A percentile compares a stretch with the other conserved stretches of the same genome.
Conservation (phyloP, 2,329 filamentous ascomycete genomes). For the Bipolaris gigantea region DNA sequence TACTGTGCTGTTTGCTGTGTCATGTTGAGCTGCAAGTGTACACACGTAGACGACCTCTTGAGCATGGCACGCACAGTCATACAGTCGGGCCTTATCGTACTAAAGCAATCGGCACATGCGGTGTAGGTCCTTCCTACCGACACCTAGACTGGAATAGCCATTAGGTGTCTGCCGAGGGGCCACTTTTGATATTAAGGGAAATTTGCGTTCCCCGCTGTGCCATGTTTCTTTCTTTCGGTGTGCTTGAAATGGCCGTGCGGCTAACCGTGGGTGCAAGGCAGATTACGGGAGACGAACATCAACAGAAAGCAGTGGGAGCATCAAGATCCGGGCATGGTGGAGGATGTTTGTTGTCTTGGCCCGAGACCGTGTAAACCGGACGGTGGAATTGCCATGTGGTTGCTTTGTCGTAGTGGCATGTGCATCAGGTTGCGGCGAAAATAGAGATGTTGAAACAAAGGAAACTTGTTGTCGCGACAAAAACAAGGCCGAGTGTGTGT, state of each 20-base stretch:
- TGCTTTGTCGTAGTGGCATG: neutral
- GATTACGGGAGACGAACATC: neutral
- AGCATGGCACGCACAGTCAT: neutral
- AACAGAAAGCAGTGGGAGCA: neutral
- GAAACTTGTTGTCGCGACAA: neutral
- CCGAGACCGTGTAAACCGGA: neutral
- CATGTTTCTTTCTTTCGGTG: neutral
- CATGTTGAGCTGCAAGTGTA: neutral
- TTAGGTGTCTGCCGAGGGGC: neutral
- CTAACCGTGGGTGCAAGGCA: neutral
- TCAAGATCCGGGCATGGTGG: neutral
- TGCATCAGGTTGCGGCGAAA: neutral
- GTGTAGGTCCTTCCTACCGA: neutral
- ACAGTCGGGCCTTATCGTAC: neutral
- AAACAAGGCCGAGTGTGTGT: neutral
- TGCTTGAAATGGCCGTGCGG: neutral
- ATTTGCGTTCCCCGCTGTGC: neutral
- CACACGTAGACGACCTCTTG: neutral
- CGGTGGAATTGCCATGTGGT: neutral
- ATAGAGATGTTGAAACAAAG: neutral
- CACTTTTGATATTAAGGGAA: conserved; percentile 1
- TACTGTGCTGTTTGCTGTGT: neutral
- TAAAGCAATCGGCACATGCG: neutral
- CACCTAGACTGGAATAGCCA: neutral
- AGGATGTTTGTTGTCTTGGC: neutral